Percentiles rank a stretch among this genome's conserved stretches.
Conservation (phyloP, 2,329 filamentous ascomycete genomes). For the Dryadomyces quercus-mongolicae region DNA sequence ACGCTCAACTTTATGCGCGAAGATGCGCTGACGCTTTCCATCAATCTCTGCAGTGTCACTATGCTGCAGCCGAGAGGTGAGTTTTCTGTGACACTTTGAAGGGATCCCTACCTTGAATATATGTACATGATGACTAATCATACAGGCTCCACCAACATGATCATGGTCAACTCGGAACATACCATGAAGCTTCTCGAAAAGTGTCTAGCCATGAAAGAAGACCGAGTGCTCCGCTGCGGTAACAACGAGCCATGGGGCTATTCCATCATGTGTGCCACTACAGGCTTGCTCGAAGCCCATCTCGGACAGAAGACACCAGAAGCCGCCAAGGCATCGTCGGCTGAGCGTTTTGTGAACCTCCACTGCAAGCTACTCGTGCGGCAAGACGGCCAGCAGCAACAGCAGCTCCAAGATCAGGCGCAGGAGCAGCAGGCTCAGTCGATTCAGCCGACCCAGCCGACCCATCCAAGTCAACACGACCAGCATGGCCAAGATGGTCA, state of each 20-base stretch:
- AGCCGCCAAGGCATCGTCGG: conserved; percentile 44
- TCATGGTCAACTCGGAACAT: conserved; percentile 49
- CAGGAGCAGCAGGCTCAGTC: background rate
- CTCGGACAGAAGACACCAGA: conserved; percentile 44
- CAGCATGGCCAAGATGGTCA: too few relatives aligned
- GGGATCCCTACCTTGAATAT: background rate
- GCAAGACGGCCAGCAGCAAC: conserved; percentile 27
- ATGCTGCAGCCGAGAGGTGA: conserved; percentile 42
- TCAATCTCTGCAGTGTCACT: conserved; percentile 49
- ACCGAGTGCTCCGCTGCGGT: conserved; percentile 46
- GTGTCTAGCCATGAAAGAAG: conserved; percentile 48
- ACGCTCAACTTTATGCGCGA: conserved; percentile 49
- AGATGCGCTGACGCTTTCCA: conserved; percentile 45
- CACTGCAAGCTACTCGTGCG: conserved; percentile 45
- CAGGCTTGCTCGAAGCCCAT: conserved; percentile 47
- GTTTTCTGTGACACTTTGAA: too few relatives aligned
- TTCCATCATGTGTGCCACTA: conserved; percentile 49
- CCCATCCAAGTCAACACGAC: background rate
- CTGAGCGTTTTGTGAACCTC: conserved; percentile 45
- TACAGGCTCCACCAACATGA: conserved; percentile 43
- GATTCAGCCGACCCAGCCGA: background rate
- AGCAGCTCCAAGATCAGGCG: background rate
- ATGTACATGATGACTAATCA: conserved; percentile 15
- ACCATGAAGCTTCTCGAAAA: conserved; percentile 50
- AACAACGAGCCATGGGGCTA: conserved; percentile 55